Evolutionary conservation across 2,329 filamentous ascomycete species (phyloP), one percentile per base, ranked within the genome.

Genomic region (Dactylellina leptospora): DNA sequence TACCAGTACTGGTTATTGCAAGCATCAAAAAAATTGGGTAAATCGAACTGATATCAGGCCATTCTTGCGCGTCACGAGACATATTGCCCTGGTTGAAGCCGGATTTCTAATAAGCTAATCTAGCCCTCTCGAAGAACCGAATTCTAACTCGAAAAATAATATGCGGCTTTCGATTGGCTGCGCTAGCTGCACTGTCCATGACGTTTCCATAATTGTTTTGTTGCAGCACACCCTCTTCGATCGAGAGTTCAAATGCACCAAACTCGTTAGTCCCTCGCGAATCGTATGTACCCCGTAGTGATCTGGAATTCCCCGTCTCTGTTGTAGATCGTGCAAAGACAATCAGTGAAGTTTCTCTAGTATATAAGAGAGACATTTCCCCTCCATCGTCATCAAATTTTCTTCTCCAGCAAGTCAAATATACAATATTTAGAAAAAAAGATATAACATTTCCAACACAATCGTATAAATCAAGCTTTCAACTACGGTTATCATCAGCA

Each of bases 191-290:
- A 38, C 56, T 28, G 23, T 25, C 58, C 59, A 72, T 72, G 68
- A 72, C 68, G 68, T 64, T 72, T 44, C 68, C 53, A 27, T 28
- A 71, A 62, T 51, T 33, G 56, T 71, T 71, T 45, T n/a, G 8
- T 25, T 71, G 68, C 68, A 64, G 59, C 68, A 72, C 68, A 72
- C 68, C 59, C 68, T 72, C 45, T 54, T 64, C 30, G 18, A 62
- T 33, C n/a, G 28, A 30, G 27, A 16, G 16, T 25, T n/a, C n/a
- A 51, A 11, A 53, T n/a, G 18, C 38, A 18, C 30, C 25, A 30
- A 51, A n/a, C n/a, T 53, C 28, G 47, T 18, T 33, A 30, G 25
- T 20, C 22, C 23, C 33, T 61, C 58, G 66, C 58, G 58, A 63
- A 62, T 59, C 56, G 66, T 45, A 13, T 44, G n/a, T n/a, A n/a